Evolutionary conservation across 2,329 filamentous ascomycete species (phyloP), one percentile per base, ranked within the genome.

Genomic region (Ceratocystis smalleyi): DNA sequence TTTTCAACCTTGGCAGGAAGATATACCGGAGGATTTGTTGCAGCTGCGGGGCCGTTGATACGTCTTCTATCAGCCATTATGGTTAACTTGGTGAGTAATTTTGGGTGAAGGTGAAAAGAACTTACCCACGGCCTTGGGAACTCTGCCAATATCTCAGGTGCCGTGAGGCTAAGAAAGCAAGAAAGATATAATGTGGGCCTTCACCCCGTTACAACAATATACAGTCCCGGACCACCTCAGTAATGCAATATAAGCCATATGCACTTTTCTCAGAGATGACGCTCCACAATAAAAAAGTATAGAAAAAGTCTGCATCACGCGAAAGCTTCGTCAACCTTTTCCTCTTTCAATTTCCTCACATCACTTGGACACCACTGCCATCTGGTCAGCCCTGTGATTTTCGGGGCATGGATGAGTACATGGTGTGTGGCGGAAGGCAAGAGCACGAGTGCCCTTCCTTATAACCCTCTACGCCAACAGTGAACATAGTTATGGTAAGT

Each of bases 41-140:
- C 83, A 63, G 89, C 88, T 49, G 84, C 79, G 5, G 94, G 94
- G 4, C 90, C 90, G 75, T 97, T 97, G 69, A 96, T 85, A 70
- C 94, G 85, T 76, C 92, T 86, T 74, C 91, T 84, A 74, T 99
- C 94, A 65, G 87, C 79, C 88, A 91, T 91, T 19, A 32, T 59
- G 27, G 5, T 51, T 47, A 19, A 51, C 10, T 51, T 19, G 22
- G 10, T 8, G 22, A 5, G 22, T 27, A 5, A 12, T 51, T 4
- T 51, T 27, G 22, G 47, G 10, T 24, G 19, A 51, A 24, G 12
- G 22, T 51, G 47, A 51, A 51, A 27, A 47, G n/a, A 51, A n/a
- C 10, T 12, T 22, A 51, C 12, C 22, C 8, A 51, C 22, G 8
- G 22, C 47, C 15, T 24, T 51, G 8, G 12, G 19, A 51, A 51